These are phyloP conservation scores for Metschnikowia lunata DNA, from an alignment of 805 yeast species.

Conservation along the genomic window DNA sequence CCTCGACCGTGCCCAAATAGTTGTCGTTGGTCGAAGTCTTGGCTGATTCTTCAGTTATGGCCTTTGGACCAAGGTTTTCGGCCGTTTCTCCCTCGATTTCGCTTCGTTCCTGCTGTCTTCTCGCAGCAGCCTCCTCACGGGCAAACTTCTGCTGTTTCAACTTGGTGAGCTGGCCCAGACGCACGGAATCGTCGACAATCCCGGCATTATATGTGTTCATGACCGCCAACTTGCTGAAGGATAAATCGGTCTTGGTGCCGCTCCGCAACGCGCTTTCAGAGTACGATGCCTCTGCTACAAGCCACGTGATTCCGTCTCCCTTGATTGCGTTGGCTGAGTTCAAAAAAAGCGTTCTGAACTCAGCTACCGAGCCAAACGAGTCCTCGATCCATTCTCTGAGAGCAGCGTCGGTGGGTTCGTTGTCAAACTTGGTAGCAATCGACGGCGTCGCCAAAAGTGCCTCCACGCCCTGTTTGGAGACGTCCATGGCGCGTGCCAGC, in stretches of 20 bases:
- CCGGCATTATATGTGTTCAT: constrained; percentile 90
- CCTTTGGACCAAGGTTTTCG: not conserved
- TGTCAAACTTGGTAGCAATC: constrained; percentile 25
- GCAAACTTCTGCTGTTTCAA: constrained; percentile 36
- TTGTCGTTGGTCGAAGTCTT: constrained; percentile 11
- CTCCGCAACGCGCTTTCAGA: constrained; percentile 24
- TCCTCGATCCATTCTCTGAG: constrained; percentile 47
- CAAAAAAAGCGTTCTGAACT: constrained; percentile 66
- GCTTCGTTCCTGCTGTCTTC: constrained; percentile 22
- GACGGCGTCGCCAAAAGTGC: constrained; percentile 46
- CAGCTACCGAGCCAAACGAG: constrained; percentile 73
- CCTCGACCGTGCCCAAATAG: constrained; percentile 37
- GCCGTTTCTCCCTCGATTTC: constrained; percentile 7
- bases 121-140: constrained; percentile 24
- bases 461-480: constrained; percentile 17
- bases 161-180: constrained; percentile 48
- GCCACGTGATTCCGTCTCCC: constrained; percentile 92
- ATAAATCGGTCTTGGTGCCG: constrained; percentile 17
- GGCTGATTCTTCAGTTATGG: constrained; percentile 7
- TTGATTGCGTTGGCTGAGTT: constrained; percentile 66
- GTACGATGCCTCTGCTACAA: constrained; percentile 56
- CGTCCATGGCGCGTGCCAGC: constrained; percentile 2
- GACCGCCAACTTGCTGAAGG: constrained; percentile 52
- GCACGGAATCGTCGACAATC: constrained; percentile 61
- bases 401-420: constrained; percentile 31